phyloP scores from a whole-genome alignment of 345 rosid genomes.

The Angophora floribunda region DNA sequence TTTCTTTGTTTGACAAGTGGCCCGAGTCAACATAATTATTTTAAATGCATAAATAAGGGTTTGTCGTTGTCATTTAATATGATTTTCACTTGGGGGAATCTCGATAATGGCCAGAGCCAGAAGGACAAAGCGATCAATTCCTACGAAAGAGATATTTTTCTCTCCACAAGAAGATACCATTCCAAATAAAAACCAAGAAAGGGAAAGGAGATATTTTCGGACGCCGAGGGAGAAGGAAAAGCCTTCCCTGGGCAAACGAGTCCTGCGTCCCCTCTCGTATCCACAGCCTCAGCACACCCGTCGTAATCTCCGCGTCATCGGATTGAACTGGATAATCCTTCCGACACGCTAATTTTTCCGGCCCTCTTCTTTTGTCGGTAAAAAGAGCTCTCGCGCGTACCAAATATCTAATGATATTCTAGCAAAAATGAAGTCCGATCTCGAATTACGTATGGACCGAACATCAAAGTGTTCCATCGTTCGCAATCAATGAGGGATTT shows the following conservation, averaged over 20 bases:
- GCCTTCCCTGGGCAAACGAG: neutral
- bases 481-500: accelerated
- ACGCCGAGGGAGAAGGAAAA: neutral
- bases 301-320: neutral
- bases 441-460: accelerated
- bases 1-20: neutral
- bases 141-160: neutral
- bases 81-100: neutral
- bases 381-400: neutral
- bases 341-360: neutral
- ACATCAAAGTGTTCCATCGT: accelerated
- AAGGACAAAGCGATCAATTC: neutral
- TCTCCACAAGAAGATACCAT: neutral
- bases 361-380: neutral
- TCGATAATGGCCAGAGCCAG: neutral
- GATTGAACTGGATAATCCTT: neutral
- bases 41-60: neutral
- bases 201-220: neutral
- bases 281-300: neutral
- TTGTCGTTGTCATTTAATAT: neutral
- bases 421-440: neutral
- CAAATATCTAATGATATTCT: neutral
- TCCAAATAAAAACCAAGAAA: neutral
- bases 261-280: neutral
- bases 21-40: neutral